phyloP scores from a whole-genome alignment of 2,329 filamentous ascomycete genomes.

The Periconia sp. region DNA sequence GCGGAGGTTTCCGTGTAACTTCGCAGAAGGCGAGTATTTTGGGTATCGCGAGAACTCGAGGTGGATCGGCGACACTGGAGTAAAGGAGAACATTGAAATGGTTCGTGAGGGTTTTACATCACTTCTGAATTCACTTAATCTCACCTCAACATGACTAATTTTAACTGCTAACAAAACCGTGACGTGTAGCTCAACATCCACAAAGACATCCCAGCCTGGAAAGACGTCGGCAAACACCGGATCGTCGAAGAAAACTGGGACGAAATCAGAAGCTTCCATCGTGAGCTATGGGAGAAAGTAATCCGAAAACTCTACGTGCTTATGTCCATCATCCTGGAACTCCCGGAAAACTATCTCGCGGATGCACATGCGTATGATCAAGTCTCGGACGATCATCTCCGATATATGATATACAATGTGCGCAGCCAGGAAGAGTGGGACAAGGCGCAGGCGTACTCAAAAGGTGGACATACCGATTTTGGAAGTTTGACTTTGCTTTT shows the following conservation, averaged over 20 bases:
- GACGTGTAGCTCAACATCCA: constrained; percentile 31
- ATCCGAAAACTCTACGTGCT: constrained; percentile 54
- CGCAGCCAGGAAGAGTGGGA: constrained; percentile 48
- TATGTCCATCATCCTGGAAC: constrained; percentile 59
- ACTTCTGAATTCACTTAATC: neutral
- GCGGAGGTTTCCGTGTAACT: constrained; percentile 6
- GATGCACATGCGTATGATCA: constrained; percentile 58
- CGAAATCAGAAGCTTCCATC: constrained; percentile 27
- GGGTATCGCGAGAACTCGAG: constrained; percentile 13
- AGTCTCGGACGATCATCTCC: constrained; percentile 60
- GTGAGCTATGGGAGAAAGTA: constrained; percentile 31
- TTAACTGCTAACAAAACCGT: neutral
- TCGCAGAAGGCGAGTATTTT: constrained; percentile 9
- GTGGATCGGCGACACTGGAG: constrained; percentile 42
- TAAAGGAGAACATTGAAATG: constrained; percentile 44
- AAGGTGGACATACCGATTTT: constrained; percentile 57
- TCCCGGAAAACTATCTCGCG: constrained; percentile 59
- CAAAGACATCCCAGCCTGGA: constrained; percentile 30
- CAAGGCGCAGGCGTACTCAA: constrained; percentile 41
- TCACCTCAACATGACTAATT: neutral
- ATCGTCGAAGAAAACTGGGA: constrained; percentile 25
- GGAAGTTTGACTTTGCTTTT: constrained; percentile 59
- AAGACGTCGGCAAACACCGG: constrained; percentile 30
- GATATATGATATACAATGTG: constrained; percentile 61
- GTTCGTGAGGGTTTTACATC: constrained; percentile 5